Evolutionary conservation across 352 stramenopile species (phyloP), one percentile per base, ranked within the genome.

Genomic region (Globisporangium yorkense): DNA sequence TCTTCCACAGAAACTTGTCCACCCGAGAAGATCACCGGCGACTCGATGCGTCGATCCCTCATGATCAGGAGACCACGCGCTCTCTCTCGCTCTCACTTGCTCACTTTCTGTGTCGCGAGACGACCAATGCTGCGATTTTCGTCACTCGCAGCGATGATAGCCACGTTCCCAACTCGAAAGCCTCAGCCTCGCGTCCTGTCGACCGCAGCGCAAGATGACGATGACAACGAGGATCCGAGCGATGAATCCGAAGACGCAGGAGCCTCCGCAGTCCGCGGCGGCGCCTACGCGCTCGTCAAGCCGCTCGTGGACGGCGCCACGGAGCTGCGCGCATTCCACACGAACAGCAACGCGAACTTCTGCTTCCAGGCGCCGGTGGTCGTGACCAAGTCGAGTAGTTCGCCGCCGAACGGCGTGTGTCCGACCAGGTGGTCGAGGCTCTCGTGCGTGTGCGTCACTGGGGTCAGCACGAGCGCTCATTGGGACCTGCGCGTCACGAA

Each of bases 291-390:
- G n/a, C 50, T 55, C n/a, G 31, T 55, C 50, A 55, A 45, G 33
- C 33, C 50, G 5, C 33, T 55, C 3, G 1, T 12, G 20, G 50
- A 55, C n/a, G 33, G 33, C 7, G 33, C 16, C n/a, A 33, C 45
- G 33, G 50, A 55, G 50, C 50, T 55, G 29, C 50, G 50, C 8
- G 50, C 50, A 4, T 55, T 55, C 50, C 50, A n/a, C 31, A 55
- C 50, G 9, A 24, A 6, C 33, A 37, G n/a, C 18, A 18, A n/a
- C 33, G 24, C 24, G n/a, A 55, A 55, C 50, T 55, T 55, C n/a
- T 55, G 50, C n/a, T 55, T 55, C n/a, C 52, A 41, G 5, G 52
- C 40, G 2, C 40, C 52, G 3, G 43, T 58, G 10, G 40, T 58
- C 10, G 52, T 58, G n/a, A 37, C 39, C 24, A 58, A 50, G 39